Percentiles rank a stretch among this genome's conserved stretches.
phyloP scores from a whole-genome alignment of 2,329 filamentous ascomycete species.

The Sporothrix luriei region DNA sequence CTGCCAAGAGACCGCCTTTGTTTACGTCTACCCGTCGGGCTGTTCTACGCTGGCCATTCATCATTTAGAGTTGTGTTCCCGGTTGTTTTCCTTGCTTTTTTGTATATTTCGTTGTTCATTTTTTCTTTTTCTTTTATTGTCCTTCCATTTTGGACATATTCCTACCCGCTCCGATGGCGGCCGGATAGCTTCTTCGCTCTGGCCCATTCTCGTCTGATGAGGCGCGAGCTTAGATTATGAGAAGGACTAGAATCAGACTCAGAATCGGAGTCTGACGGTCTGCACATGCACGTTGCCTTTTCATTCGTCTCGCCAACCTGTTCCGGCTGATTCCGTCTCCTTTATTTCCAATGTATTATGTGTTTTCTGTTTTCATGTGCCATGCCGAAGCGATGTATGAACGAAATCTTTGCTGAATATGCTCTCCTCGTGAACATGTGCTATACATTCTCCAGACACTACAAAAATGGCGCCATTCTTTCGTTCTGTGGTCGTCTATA shows the following conservation, averaged over 20 bases:
- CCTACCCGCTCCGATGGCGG: conserved; percentile 18
- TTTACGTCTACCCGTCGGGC: conserved; percentile 13
- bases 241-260: not conserved
- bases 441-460: not conserved
- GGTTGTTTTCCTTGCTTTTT: not conserved
- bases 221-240: not conserved
- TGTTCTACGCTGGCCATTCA: conserved; percentile 14
- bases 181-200: not conserved
- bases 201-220: not conserved
- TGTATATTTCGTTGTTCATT: too few species aligned
- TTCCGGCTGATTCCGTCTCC: not conserved
- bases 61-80: conserved; percentile 25
- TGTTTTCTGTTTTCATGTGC: not conserved
- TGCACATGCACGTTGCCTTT: conserved; percentile 22
- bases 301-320: not conserved
- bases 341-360: not conserved
- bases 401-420: too few species aligned
- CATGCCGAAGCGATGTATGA: too few species aligned
- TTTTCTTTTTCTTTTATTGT: not conserved
- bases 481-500: not conserved
- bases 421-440: too few species aligned
- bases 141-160: not conserved
- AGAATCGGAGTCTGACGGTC: not conserved
- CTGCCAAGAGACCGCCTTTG: conserved; percentile 21
- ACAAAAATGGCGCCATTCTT: not conserved